Percentiles rank a stretch among this genome's conserved stretches.
Evolutionary conservation across 371 early-diverging fungal genomes (phyloP).

Genomic region (Circinella umbellata): DNA sequence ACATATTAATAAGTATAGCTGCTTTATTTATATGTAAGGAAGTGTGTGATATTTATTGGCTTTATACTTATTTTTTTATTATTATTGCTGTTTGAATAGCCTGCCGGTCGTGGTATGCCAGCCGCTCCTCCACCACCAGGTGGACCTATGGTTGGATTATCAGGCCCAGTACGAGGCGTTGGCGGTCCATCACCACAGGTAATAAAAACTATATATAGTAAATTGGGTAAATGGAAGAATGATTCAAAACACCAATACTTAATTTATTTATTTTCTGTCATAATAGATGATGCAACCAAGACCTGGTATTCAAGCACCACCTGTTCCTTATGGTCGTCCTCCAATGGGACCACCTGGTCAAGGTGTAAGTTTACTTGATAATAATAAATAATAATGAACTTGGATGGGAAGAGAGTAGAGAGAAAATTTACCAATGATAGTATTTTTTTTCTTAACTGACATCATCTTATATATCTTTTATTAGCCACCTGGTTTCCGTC

Average conservation of each 20-base stretch:
- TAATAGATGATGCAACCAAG: conserved; percentile 72
- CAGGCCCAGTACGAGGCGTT: conserved; percentile 90
- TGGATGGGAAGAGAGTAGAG: too few species aligned
- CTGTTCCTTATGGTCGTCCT: conserved; percentile 78
- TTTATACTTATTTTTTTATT: too few species aligned
- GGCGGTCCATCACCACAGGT: conserved; percentile 88
- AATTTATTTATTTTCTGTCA: not conserved
- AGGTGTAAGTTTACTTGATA: conserved; percentile 23
- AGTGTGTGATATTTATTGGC: too few species aligned
- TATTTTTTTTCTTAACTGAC: too few species aligned
- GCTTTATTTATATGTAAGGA: too few species aligned
- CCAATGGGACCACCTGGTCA: conserved; percentile 48
- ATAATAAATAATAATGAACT: too few species aligned
- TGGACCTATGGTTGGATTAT: conserved; percentile 68
- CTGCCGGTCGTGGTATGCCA: conserved; percentile 93
- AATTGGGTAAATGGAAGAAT: not conserved
- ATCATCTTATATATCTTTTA: not conserved
- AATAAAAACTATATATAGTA: conserved; percentile 25
- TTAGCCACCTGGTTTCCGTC: conserved; percentile 64
- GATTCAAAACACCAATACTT: too few species aligned
- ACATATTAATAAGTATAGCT: too few species aligned
- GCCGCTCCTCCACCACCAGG: conserved; percentile 70
- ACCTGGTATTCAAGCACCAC: conserved; percentile 67
- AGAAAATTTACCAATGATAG: too few species aligned
- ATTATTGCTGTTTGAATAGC: too few species aligned